Conservation (phyloP, 2,329 filamentous ascomycete genomes). For the Epichloe sp. region DNA sequence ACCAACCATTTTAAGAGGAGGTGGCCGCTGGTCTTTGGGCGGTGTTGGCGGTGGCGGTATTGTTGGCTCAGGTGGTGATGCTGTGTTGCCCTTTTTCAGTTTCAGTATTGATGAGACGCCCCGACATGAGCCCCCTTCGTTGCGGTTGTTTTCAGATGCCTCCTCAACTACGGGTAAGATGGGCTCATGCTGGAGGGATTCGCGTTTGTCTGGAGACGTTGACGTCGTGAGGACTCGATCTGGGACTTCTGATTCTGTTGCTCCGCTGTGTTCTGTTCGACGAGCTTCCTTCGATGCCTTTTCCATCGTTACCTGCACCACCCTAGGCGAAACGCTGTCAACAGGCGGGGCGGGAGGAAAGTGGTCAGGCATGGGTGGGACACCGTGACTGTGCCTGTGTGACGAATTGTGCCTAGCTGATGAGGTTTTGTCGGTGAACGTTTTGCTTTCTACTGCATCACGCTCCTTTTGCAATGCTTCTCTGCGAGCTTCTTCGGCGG, state of each 20-base stretch:
- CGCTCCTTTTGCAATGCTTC: constrained; percentile 47
- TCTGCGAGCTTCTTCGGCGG: constrained; percentile 67
- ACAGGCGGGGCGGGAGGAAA: constrained; percentile 28
- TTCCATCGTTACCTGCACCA: constrained; percentile 27
- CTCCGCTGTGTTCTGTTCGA: constrained; percentile 20
- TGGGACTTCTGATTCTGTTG: constrained; percentile 38
- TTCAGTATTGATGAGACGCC: constrained; percentile 26
- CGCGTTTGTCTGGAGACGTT: constrained; percentile 28
- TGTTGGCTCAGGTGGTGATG: constrained; percentile 28
- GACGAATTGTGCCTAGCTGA: constrained; percentile 26
- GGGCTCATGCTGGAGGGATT: constrained; percentile 43
- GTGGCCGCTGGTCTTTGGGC: constrained; percentile 13
- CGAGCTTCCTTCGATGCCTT: constrained; percentile 26
- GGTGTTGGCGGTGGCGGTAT: constrained; percentile 25
- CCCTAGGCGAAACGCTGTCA: constrained; percentile 19
- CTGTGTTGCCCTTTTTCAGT: constrained; percentile 17
- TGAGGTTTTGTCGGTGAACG: constrained; percentile 16
- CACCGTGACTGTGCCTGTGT: constrained; percentile 17
- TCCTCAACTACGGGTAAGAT: constrained; percentile 79
- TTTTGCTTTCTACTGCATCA: constrained; percentile 34
- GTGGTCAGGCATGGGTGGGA: constrained; percentile 34
- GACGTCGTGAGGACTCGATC: constrained; percentile 41
- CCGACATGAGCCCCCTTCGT: constrained; percentile 21
- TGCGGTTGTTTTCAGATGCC: constrained; percentile 58
- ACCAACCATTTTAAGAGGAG: constrained; percentile 21